Base-by-base conservation (phyloP, 345 rosid species). In the Barbarea vulgaris region DNA sequence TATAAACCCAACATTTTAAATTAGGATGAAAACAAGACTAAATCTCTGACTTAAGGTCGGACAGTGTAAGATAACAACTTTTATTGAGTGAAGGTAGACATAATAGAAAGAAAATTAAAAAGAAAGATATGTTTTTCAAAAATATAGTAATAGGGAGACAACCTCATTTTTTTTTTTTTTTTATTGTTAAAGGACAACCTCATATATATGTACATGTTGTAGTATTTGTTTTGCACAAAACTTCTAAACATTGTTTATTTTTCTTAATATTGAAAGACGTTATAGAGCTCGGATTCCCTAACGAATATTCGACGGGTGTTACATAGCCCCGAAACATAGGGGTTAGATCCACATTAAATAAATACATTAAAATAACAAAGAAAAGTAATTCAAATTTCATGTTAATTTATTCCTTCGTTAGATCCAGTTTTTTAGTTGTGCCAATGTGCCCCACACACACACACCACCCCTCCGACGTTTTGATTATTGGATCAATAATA, bases 341-440 rank as follows among this genome's bases (percentile, higher is more conserved):
- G 27, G 46, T 63, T 64, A 54, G 47, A 64, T 73, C 48, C 46
- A 64, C 47, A 30, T 37, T 36, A 61, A 13, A 34, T 6, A 72
- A 17, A 9, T 58, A 31, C 24, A 50, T 27, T 50, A 12, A 18
- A 27, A 4, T 37, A 30, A 19, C 41, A 63, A 33, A 25, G 7
- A 13, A 17, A 62, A 62, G 12, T 15, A 63, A 27, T 53, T 47
- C 36, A 7, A 39, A 25, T 37, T 36, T 5, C 46, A 33, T 33
- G 36, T 47, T 58, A 58, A 31, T 44, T 70, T 31, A 58, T 22
- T 58, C 57, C 11, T 46, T 54, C 25, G 0, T 25, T 52, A 73
- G 55, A 73, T 41, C 46, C 8, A 63, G 11, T 10, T 34, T 34
- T 63, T 63, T 52, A 50, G 64, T 28, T 17, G 13, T 25, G 62